Evolutionary conservation across 352 stramenopile genomes (phyloP).

Genomic region (Lagenidium sp.): DNA sequence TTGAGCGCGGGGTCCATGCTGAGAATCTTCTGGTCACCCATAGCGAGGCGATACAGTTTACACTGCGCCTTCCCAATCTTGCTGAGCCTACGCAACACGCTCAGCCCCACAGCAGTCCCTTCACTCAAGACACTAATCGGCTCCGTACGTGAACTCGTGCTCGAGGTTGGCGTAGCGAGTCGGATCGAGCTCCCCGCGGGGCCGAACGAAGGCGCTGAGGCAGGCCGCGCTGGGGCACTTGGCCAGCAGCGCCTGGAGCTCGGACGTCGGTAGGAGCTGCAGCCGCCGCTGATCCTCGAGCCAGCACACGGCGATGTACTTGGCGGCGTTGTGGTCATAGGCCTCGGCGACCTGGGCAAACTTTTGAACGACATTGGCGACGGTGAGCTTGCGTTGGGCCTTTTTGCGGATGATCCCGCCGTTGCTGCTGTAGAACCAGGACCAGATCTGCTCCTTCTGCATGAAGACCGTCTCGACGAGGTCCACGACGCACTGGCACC

Average conservation of each 20-base stretch:
- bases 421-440: conserved; percentile 54
- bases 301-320: conserved; percentile 43
- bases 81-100: conserved; percentile 23
- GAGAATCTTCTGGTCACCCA: conserved; percentile 49
- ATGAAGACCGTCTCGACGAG: conserved; percentile 70
- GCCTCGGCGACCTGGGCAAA: conserved; percentile 23
- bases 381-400: conserved; percentile 33
- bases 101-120: background rate
- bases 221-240: conserved; percentile 23
- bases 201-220: conserved; percentile 49
- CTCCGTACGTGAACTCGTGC: conserved; percentile 69
- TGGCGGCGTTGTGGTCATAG: conserved; percentile 11
- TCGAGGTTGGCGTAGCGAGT: conserved; percentile 64
- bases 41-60: conserved; percentile 58
- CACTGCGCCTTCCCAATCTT: conserved; percentile 44
- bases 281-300: conserved; percentile 45
- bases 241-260: conserved; percentile 40
- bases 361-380: conserved; percentile 25
- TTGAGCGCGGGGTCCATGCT: conserved; percentile 68
- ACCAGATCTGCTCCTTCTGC: conserved; percentile 70
- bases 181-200: conserved; percentile 58
- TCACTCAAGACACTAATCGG: too few relatives aligned
- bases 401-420: conserved; percentile 54
- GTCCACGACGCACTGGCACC: conserved; percentile 24
- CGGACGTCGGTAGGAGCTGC: conserved; percentile 36